Percentiles rank a stretch among this genome's conserved stretches.
Evolutionary conservation across 2,329 filamentous ascomycete species (phyloP).

Genomic region (Massarina eburnea): DNA sequence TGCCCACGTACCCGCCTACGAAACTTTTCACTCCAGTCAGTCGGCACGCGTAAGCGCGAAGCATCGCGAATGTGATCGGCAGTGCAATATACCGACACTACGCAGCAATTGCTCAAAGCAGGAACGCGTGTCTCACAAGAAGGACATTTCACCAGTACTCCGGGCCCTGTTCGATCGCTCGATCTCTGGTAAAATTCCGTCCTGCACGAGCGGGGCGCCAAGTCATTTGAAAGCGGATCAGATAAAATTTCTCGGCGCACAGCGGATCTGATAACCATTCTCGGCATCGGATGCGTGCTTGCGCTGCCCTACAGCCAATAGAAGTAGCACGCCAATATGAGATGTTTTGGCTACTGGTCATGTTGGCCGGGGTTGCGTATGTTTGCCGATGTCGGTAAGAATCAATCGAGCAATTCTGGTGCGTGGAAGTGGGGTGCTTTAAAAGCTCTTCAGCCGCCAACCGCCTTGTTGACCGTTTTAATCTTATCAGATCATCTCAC

Average conservation of each 20-base stretch:
- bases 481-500: conserved; percentile 45
- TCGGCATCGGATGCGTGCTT: not conserved
- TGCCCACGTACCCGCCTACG: too few relatives aligned
- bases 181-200: too few relatives aligned
- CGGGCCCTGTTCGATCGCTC: too few relatives aligned
- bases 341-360: conserved; percentile 1
- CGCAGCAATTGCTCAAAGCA: too few relatives aligned
- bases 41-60: too few relatives aligned
- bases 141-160: too few relatives aligned
- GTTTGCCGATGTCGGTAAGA: conserved; percentile 19
- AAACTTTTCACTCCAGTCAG: not conserved
- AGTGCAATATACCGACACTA: too few relatives aligned
- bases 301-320: conserved; percentile 11
- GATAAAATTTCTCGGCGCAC: conserved; percentile 17
- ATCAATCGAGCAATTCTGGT: not conserved
- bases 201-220: conserved; percentile 5
- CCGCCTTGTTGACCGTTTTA: conserved; percentile 5
- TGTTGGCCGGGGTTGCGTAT: conserved; percentile 6
- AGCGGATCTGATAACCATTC: conserved; percentile 17
- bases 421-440: conserved; percentile 1
- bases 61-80: too few relatives aligned
- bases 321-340: not conserved
- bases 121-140: too few relatives aligned
- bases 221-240: conserved; percentile 17
- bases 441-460: conserved; percentile 20